These are phyloP conservation scores for Incumbomyces lentus DNA, from an alignment of 2,329 filamentous ascomycete genomes.

Conservation along the genomic window DNA sequence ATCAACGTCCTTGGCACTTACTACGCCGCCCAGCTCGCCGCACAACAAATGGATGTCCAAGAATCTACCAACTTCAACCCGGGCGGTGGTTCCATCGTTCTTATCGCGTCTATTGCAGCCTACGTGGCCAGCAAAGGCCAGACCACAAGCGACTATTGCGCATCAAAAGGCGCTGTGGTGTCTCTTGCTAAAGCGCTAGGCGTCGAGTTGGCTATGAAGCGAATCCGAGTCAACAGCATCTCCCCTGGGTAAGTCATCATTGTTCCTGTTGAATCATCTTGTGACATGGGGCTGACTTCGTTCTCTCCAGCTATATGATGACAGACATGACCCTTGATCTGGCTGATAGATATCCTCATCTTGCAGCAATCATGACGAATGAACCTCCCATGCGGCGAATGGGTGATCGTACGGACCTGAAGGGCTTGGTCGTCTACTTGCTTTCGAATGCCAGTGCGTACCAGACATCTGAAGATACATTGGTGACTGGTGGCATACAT, in stretches of 20 bases:
- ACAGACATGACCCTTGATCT: conserved; percentile 29
- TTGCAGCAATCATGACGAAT: conserved; percentile 29
- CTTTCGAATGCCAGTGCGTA: conserved; percentile 32
- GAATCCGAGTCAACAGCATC: conserved; percentile 38
- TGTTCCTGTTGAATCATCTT: no score
- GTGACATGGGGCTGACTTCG: background rate
- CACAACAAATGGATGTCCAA: conserved; percentile 41
- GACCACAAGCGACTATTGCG: conserved; percentile 12
- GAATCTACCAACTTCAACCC: conserved; percentile 30
- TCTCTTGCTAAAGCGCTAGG: conserved; percentile 27
- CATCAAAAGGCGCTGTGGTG: conserved; percentile 32
- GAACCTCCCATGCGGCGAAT: conserved; percentile 32
- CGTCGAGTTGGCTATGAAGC: conserved; percentile 40
- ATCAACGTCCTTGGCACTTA: conserved; percentile 38
- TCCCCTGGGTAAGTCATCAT: conserved; percentile 26
- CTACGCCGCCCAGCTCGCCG: conserved; percentile 39
- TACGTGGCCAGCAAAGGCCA: conserved; percentile 11
- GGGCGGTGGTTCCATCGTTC: conserved; percentile 11
- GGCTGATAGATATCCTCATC: conserved; percentile 20
- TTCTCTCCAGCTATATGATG: conserved; percentile 23
- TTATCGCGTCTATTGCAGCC: conserved; percentile 14
- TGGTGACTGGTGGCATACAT: conserved; percentile 27
- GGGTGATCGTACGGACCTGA: conserved; percentile 30
- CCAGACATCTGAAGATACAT: conserved; percentile 30
- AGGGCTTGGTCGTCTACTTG: conserved; percentile 32